phyloP scores from a whole-genome alignment of 345 rosid genomes.

The Eucalyptus pauciflora region DNA sequence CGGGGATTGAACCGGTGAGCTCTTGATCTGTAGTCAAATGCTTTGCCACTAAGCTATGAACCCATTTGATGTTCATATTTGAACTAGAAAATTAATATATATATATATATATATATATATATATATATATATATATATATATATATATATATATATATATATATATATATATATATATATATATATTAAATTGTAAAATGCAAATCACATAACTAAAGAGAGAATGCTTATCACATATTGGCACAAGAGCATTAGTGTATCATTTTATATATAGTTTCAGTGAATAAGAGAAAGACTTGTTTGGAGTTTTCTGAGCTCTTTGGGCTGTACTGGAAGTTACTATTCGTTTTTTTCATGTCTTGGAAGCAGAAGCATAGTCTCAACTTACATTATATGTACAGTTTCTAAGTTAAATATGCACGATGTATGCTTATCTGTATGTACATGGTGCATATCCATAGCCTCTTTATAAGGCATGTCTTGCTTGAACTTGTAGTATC shows the following conservation, averaged over 20 bases:
- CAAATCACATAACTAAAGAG: neutral
- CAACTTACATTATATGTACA: neutral
- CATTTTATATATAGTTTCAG: neutral
- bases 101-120: no score
- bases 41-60: conserved; percentile 82
- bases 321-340: neutral
- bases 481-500: neutral
- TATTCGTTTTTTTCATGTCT: neutral
- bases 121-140: no score
- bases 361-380: neutral
- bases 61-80: neutral
- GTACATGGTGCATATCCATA: neutral
- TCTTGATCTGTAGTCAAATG: conserved; percentile 71
- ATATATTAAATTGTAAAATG: neutral
- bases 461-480: neutral
- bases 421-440: neutral
- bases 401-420: neutral
- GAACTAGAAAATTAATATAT: no score
- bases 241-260: neutral
- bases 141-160: no score
- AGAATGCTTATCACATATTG: neutral
- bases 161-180: no score
- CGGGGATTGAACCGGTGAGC: conserved; percentile 4
- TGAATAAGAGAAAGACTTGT: neutral
- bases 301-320: neutral